Base-by-base conservation (phyloP, 2,329 filamentous ascomycete genomes). In the Penicillium glabrum region DNA sequence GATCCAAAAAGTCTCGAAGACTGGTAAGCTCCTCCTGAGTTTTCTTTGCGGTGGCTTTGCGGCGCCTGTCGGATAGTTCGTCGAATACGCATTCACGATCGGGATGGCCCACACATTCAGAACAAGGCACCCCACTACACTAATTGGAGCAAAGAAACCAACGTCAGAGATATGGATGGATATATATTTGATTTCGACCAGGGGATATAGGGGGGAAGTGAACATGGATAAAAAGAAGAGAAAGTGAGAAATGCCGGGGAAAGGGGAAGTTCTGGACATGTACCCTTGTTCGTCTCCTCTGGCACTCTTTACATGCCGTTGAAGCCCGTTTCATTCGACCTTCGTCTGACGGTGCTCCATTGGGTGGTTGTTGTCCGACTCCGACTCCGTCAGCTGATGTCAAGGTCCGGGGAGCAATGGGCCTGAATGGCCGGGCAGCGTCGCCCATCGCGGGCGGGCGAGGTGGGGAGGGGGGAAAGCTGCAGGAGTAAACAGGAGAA, bases 231-330 rank as follows among this genome's bases (percentile, higher is more conserved):
- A 27, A 26, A n/a, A 33, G 31, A 33, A 14, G 31, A 43, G 37
- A 35, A 33, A 21, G 29, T 37, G 19, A 33, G 26, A 16, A 14
- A n/a, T 24, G 37, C 21, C 51, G 33, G 11, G 48, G 16, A 56
- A 49, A 41, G 33, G 41, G 14, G 46, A 44, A 48, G 51, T 23
- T 39, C 52, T 26, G 24, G 27, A n/a, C 29, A 33, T 21, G 44
- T 72, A 75, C 73, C 71, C 69, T 75, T 46, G 71, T 75, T 43
- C 73, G 70, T 51, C 72, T 67, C 53, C 62, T 67, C 59, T 75
- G 70, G 60, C 73, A 75, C 59, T 75, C 72, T 33, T 61, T 64
- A 58, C 73, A 75, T 31, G 73, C 73, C 16, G 69, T 72, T 8
- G 73, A 75, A 13, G 71, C 73, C 50, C 73, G 64, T 54, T 69